phyloP scores from a whole-genome alignment of 306 rosid species.

The Adenanthera pavonina region DNA sequence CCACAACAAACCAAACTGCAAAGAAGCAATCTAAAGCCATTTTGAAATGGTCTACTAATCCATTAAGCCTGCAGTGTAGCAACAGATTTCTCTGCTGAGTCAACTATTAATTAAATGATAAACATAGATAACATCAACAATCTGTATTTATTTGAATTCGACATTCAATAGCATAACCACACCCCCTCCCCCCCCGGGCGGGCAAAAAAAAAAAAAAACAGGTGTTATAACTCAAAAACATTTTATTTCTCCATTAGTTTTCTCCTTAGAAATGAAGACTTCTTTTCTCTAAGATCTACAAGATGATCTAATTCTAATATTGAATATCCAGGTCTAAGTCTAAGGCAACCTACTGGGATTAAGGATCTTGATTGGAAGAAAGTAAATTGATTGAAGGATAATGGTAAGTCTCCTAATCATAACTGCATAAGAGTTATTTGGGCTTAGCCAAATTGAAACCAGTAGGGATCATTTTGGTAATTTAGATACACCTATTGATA shows the following conservation, averaged over 20 bases:
- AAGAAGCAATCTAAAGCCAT: slow-evolving; percentile 70
- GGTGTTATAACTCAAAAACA: neutral
- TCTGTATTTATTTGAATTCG: neutral
- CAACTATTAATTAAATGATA: neutral
- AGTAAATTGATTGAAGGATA: too few species aligned
- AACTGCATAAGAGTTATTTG: too few species aligned
- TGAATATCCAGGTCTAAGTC: too few species aligned
- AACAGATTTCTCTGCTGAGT: slow-evolving; percentile 29
- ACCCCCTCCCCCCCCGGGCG: neutral
- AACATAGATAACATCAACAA: neutral
- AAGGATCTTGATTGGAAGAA: too few species aligned
- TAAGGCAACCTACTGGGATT: too few species aligned
- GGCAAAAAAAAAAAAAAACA: too few species aligned
- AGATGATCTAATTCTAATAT: too few species aligned
- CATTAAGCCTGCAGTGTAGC: slow-evolving; percentile 47
- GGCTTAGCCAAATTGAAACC: too few species aligned
- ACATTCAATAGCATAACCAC: neutral
- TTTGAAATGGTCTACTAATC: slow-evolving; percentile 63
- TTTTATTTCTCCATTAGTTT: neutral
- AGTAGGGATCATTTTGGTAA: too few species aligned
- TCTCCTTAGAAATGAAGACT: neutral
- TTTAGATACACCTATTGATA: too few species aligned
- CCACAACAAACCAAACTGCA: slow-evolving; percentile 72
- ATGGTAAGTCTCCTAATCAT: too few species aligned
- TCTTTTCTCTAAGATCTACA: too few species aligned